phyloP scores from a whole-genome alignment of 257 asterid genomes.

The Echites panduratus region DNA sequence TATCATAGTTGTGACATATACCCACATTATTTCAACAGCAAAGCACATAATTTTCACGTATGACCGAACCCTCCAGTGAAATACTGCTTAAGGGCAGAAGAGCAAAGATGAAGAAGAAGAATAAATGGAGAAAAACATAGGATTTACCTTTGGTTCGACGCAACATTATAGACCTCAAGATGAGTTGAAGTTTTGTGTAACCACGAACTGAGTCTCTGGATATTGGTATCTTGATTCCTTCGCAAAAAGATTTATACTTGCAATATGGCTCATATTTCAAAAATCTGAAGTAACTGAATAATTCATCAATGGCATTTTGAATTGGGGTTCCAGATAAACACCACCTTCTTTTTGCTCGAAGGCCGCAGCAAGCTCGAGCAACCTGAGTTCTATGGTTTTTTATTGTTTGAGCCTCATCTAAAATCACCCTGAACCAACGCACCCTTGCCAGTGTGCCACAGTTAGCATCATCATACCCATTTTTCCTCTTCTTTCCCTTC shows the following conservation, averaged over 20 bases:
- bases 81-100: background rate
- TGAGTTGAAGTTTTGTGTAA: constrained; percentile 76
- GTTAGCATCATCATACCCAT: constrained; percentile 55
- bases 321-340: constrained; percentile 99
- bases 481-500: constrained; percentile 64
- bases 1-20: background rate
- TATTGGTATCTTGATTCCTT: constrained; percentile 57
- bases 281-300: constrained; percentile 95
- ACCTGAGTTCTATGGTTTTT: constrained; percentile 96
- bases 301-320: constrained; percentile 90
- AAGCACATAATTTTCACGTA: background rate
- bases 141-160: constrained; percentile 91
- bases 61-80: too few species aligned
- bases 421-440: constrained; percentile 89
- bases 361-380: constrained; percentile 98
- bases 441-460: constrained; percentile 86
- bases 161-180: constrained; percentile 81
- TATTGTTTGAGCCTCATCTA: constrained; percentile 96
- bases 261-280: constrained; percentile 92
- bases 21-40: background rate
- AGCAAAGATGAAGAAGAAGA: background rate
- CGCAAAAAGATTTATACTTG: constrained; percentile 58
- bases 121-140: background rate
- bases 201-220: constrained; percentile 68
- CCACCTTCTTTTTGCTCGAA: constrained; percentile 97